Evolutionary conservation across 2,329 filamentous ascomycete species (phyloP).

Genomic region (Dactylellina cionopaga): DNA sequence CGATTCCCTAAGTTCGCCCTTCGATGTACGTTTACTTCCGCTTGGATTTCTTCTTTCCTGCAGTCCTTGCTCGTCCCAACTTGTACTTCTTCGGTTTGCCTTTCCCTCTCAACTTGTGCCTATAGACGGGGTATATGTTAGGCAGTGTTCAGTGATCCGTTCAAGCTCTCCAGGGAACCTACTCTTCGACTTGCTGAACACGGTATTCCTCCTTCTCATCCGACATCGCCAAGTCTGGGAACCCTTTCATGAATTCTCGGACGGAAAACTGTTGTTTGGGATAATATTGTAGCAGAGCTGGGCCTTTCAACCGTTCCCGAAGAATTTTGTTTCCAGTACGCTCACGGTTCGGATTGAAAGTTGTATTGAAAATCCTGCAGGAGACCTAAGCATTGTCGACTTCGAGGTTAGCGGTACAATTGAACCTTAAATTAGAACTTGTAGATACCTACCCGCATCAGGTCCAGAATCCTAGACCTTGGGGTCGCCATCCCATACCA

Average conservation of each 20-base stretch:
- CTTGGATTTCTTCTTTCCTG: constrained; percentile 54
- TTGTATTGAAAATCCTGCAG: constrained; percentile 90
- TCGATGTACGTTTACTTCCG: constrained; percentile 10
- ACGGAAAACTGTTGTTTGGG: constrained; percentile 78
- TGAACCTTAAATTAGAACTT: too few species aligned
- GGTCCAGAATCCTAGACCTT: constrained; percentile 43
- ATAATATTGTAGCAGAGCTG: constrained; percentile 85
- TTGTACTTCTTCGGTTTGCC: constrained; percentile 89
- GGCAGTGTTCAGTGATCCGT: constrained; percentile 12
- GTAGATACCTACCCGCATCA: constrained; percentile 42
- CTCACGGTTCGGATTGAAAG: constrained; percentile 83
- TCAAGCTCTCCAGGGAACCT: constrained; percentile 55
- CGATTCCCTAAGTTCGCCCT: neutral
- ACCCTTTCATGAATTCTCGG: constrained; percentile 76
- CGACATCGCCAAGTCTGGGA: constrained; percentile 74
- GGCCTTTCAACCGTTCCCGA: constrained; percentile 86
- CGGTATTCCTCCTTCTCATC: constrained; percentile 83
- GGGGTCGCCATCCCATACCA: constrained; percentile 45
- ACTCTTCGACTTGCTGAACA: constrained; percentile 76
- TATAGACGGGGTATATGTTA: constrained; percentile 60
- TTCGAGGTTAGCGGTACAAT: constrained; percentile 56
- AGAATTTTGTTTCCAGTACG: constrained; percentile 92
- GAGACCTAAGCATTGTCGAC: constrained; percentile 70
- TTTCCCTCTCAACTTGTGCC: constrained; percentile 83
- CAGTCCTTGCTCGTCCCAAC: constrained; percentile 64